These are phyloP conservation scores for Neopestalotiopsis sp. DNA, from an alignment of 2,329 filamentous ascomycete genomes.

Conservation along the genomic window DNA sequence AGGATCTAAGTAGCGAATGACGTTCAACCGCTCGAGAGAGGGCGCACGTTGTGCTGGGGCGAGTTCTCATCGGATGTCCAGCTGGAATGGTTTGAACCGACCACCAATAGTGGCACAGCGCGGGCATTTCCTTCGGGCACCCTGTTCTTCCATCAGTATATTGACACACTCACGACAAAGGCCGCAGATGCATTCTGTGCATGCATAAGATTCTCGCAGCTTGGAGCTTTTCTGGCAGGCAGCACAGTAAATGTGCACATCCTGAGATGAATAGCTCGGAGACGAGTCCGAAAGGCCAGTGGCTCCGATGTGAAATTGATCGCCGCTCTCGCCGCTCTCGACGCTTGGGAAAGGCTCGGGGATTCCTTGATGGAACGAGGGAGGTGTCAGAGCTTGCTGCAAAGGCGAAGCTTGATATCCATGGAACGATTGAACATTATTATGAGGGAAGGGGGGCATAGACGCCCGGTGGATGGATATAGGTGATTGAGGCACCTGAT, in stretches of 20 bases:
- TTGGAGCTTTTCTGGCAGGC: slow-evolving; percentile 80
- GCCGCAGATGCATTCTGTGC: slow-evolving; percentile 94
- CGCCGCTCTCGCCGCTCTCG: slow-evolving; percentile 76
- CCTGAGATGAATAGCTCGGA: slow-evolving; percentile 73
- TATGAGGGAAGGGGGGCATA: slow-evolving; percentile 58
- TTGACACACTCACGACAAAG: slow-evolving; percentile 89
- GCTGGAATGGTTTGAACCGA: slow-evolving; percentile 83
- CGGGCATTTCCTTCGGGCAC: slow-evolving; percentile 78
- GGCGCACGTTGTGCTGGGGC: slow-evolving; percentile 19
- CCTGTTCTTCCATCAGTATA: slow-evolving; percentile 76
- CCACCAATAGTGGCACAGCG: slow-evolving; percentile 80
- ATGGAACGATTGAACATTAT: slow-evolving; percentile 65
- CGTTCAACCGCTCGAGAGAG: slow-evolving; percentile 18
- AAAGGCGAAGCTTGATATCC: slow-evolving; percentile 89
- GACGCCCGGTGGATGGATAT: slow-evolving; percentile 68
- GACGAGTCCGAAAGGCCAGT: slow-evolving; percentile 74
- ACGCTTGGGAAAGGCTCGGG: slow-evolving; percentile 88
- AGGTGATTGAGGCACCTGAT: slow-evolving; percentile 68
- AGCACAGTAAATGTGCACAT: slow-evolving; percentile 90
- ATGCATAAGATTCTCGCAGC: slow-evolving; percentile 86
- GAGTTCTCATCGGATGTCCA: slow-evolving; percentile 72
- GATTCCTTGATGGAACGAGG: slow-evolving; percentile 69
- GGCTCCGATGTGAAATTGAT: slow-evolving; percentile 73
- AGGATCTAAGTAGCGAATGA: slow-evolving; percentile 19
- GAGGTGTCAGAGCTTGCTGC: slow-evolving; percentile 88